These are phyloP conservation scores for Codiaeum variegatum DNA, from an alignment of 441 rosid species.

Conservation along the genomic window DNA sequence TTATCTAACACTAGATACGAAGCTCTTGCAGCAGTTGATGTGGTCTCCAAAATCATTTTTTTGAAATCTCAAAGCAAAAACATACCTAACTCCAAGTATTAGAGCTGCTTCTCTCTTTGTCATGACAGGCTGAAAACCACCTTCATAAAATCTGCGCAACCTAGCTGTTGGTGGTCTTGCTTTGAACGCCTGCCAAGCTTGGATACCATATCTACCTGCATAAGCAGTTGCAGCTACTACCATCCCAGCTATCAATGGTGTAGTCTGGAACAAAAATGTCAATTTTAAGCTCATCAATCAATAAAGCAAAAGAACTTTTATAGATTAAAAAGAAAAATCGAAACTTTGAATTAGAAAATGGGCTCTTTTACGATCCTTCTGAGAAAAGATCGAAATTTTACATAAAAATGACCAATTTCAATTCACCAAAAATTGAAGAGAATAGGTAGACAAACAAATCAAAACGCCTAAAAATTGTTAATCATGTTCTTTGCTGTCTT, in stretches of 20 bases:
- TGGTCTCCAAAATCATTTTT: neutral
- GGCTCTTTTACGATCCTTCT: too few species aligned
- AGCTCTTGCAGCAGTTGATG: neutral
- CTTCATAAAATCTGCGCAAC: constrained; percentile 9
- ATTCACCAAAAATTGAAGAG: neutral
- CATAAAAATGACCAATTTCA: neutral
- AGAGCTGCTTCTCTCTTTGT: constrained; percentile 2
- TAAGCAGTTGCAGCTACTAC: constrained; percentile 64
- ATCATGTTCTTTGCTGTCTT: neutral
- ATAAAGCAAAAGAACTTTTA: neutral
- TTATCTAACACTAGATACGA: too few species aligned
- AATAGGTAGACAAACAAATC: neutral
- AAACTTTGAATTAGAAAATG: neutral
- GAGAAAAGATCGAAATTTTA: too few species aligned
- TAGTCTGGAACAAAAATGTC: constrained; percentile 37
- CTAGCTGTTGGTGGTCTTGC: constrained; percentile 52
- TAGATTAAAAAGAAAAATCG: neutral
- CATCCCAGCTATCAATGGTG: constrained; percentile 58
- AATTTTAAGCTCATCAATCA: neutral
- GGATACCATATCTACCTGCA: constrained; percentile 60
- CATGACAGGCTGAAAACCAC: constrained; percentile 16
- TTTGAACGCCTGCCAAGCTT: constrained; percentile 75
- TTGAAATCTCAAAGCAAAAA: neutral
- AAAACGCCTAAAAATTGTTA: neutral
- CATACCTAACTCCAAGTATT: constrained; percentile 3